Evolutionary conservation across 768 basidiomycete species (phyloP), one percentile per base, ranked within the genome.

Genomic region (Lentinus brumalis): DNA sequence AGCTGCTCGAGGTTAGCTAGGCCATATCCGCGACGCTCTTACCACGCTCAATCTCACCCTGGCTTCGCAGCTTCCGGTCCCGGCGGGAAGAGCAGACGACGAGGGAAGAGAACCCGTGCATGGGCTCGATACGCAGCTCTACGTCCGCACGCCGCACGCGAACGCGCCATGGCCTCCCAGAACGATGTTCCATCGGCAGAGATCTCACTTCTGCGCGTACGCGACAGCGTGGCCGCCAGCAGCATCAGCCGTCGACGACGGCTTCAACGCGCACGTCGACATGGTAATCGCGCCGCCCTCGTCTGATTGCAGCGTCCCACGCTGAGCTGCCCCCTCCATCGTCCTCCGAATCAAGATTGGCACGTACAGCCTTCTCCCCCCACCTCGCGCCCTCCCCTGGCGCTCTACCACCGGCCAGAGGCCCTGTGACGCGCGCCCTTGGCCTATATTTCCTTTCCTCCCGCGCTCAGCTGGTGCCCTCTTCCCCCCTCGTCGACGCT

Each of bases 401-500:
- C 61, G 61, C 61, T 58, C 41, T 57, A 52, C 57, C 50, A 54
- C 53, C 50, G 50, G 56, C 44, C 56, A 51, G 44, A 11, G 61
- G 47, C 51, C 57, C 61, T 54, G 45, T 62, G 61, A 50, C 57
- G 61, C 61, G 56, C 61, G 46, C 57, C 51, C 41, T 54, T 14
- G 5, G 41, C 31, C 61, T 55, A 58, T 56, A 62, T 62, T 53
- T 58, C 61, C 50, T 53, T 18, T 10, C 50, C 56, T 46, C 61
- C 52, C 61, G 52, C 53, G 52, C 57, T 40, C 46, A 38, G 26
- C 3, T 14, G 21, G 35, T 44, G 26, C 44, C 30, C 21, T 35
- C 45, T 42, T 61, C 50, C 39, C 53, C 61, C 49, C 52, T 51
- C 61, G 47, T 52, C 61, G 53, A 57, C 61, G 56, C 61, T 62